Base-by-base conservation (phyloP, 2,329 filamentous ascomycete species). In the Triangularia verruculosa region DNA sequence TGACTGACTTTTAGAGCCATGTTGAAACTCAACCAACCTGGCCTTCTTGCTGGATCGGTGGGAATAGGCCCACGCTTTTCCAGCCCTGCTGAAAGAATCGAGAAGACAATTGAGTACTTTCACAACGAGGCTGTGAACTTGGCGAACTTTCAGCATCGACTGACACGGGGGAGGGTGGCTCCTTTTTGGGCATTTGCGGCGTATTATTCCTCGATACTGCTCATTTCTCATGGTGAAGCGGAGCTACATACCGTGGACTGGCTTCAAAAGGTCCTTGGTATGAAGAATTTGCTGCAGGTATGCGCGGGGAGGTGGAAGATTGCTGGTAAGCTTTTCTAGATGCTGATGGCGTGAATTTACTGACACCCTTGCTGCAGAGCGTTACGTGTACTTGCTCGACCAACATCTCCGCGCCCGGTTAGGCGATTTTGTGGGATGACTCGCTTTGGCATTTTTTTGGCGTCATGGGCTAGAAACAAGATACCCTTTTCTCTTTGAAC, bases 21-120 rank as follows among this genome's bases (percentile, higher is more conserved):
- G 22, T 70, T 74, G 68, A 73, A 72, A 64, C 65, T 73, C 65
- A 71, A 72, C 62, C 66, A 72, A 22, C 67, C 70, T 13, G 64
- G 67, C n/a, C 65, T 74, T 28, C 64, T 69, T 24, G 47, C 65
- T 30, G 64, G 61, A 13, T 61, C 56, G 25, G 9, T 51, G 47
- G 43, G 57, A 8, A 39, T 60, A 30, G 64, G 65, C 27, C 57
- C 56, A 34, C 62, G 12, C 32, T 64, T 68, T 25, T 25, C 57
- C 15, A 32, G 62, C 24, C 66, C 68, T 27, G 65, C 68, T 20
- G 63, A 70, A n/a, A 66, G 57, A 11, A 70, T 72, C 12, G 65
- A 68, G 12, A 66, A 62, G 9, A 62, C 71, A 9, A 70, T 71
- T 61, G 64, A 65, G 11, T 68, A 66, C 8, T 67, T 73, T 56